Evolutionary conservation across 2,329 filamentous ascomycete species (phyloP), one percentile per base, ranked within the genome.

Genomic region (Stagonosporopsis rhizophila): DNA sequence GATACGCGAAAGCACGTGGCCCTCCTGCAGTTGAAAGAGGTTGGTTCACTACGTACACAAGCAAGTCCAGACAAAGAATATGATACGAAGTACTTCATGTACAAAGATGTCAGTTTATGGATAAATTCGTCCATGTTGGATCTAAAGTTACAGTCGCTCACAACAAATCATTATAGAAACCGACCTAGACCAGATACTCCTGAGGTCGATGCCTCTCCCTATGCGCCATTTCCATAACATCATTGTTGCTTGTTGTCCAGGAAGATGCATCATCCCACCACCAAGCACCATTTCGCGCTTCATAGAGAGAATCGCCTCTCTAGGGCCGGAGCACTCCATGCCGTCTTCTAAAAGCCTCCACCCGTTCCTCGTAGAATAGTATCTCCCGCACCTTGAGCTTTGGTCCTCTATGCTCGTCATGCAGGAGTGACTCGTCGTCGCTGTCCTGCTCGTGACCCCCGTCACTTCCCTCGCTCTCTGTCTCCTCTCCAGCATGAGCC

Each of bases 321-420:
- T 62, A 72, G 19, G 72, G 72, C 59, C 71, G 67, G 19, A 75
- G 46, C 14, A 71, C 69, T 8, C 72, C 71, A 75, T 91, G 87
- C 58, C 90, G 83, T 28, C 89, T 89, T 73, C 89, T 90, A 78
- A 94, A 94, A 55, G 94, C 88, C 25, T 89, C 87, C 4, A 75
- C 70, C 75, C 91, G 91, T 72, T 94, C 90, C 72, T 94, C 91
- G 68, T 92, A 93, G 75, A 92, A 94, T 60, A 93, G 75, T 61
- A 95, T 94, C 79, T 94, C 90, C 59, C 89, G 81, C 62, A 94
- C 78, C 51, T 86, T 82, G 57, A 93, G 81, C 60, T 82, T 82
- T 27, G 77, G 72, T 6, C 65, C 82, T 9, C 53, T 42, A 4
- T 56, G 53, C 78, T 73, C 76, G 35, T 82, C 82, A 32, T 82